These are phyloP conservation scores for Hymenoscyphus scutula DNA, from an alignment of 2,329 filamentous ascomycete genomes.

Conservation along the genomic window DNA sequence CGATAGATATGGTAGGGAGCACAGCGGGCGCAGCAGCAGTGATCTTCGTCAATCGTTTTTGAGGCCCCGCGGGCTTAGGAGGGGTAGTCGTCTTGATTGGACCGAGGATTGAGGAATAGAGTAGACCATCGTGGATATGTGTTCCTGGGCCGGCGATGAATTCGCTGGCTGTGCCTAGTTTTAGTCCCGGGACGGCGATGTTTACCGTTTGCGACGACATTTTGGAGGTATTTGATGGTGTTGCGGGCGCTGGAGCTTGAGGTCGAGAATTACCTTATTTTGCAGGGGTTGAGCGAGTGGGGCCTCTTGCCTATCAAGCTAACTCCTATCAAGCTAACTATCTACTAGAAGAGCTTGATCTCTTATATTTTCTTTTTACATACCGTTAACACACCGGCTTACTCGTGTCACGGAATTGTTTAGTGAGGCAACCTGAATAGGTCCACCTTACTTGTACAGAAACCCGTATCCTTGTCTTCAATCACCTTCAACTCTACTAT, in stretches of 20 bases:
- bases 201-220: conserved; percentile 29
- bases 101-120: conserved; percentile 82
- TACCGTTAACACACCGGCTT: no score
- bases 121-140: conserved; percentile 70
- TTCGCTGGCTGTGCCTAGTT: conserved; percentile 65
- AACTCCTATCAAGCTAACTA: no score
- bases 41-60: conserved; percentile 60
- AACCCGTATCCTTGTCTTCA: no score
- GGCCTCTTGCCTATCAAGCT: no score
- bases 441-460: no score
- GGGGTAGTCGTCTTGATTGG: conserved; percentile 55
- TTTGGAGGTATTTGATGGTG: conserved; percentile 5
- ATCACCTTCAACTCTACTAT: no score
- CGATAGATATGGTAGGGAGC: conserved; percentile 56
- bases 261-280: conserved; percentile 22
- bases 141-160: conserved; percentile 79
- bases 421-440: no score
- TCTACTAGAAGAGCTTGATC: no score
- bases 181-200: conserved; percentile 77
- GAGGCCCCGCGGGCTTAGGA: conserved; percentile 42
- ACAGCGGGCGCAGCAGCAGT: conserved; percentile 43
- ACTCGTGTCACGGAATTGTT: no score
- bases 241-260: conserved; percentile 10
- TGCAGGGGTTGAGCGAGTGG: conserved; percentile 9
- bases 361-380: no score